Evolutionary conservation across 208 protist genomes (phyloP).

Genomic region (Acanthamoeba sp.): DNA sequence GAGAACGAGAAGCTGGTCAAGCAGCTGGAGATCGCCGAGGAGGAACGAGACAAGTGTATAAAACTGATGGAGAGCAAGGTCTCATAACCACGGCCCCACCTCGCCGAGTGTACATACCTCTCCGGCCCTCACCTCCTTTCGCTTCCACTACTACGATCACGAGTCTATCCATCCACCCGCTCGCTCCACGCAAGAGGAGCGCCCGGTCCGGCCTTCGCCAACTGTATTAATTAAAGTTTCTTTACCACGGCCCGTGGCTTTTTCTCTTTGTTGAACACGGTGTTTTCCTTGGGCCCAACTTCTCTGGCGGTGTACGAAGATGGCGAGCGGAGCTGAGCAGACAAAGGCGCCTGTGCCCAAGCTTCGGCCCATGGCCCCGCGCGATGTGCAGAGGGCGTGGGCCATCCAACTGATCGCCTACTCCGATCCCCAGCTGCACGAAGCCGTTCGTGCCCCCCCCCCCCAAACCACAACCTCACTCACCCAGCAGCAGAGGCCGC

Average conservation of each 20-base stretch:
- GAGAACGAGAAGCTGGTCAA: constrained; percentile 56
- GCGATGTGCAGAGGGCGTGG: not conserved
- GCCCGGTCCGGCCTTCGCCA: not conserved
- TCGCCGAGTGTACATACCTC: not conserved
- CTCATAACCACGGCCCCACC: not conserved
- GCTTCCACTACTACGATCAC: not conserved
- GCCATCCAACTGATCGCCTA: not conserved
- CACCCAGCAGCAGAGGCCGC: too few relatives aligned
- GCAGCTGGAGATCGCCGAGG: constrained; percentile 39
- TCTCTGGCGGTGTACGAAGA: not conserved
- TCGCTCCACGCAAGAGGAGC: too few relatives aligned
- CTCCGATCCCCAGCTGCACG: constrained; percentile 8
- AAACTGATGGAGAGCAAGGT: constrained; percentile 33
- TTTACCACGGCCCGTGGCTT: too few relatives aligned
- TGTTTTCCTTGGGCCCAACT: not conserved
- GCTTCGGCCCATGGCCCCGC: not conserved
- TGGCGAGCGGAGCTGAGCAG: not conserved
- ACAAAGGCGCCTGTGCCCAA: not conserved
- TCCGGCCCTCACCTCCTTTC: not conserved
- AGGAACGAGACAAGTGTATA: constrained; percentile 27
- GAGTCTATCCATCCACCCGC: too few relatives aligned
- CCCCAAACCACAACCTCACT: not conserved
- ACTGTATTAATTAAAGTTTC: not conserved
- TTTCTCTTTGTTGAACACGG: too few relatives aligned
- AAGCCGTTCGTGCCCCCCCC: not conserved